Evolutionary conservation across 2,329 filamentous ascomycete genomes (phyloP), one percentile per base, ranked within the genome.

Genomic region (Ampelomyces quisqualis): DNA sequence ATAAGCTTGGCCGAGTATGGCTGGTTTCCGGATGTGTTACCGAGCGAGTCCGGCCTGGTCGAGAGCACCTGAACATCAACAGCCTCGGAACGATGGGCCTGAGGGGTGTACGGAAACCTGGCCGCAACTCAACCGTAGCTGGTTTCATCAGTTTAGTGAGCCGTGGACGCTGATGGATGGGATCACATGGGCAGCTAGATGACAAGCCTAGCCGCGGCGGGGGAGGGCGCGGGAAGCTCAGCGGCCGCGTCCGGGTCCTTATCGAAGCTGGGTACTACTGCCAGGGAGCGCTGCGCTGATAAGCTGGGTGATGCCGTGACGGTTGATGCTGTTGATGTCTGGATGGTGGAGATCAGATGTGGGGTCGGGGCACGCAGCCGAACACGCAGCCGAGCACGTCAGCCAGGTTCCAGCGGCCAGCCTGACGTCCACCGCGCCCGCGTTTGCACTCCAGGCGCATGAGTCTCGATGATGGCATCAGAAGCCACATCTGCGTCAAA

Each of bases 1-100:
- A 65, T 78, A n/a, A 68, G 76, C 49, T 65, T 77, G 23, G 48
- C 46, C 6, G 58, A 48, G 17, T 77, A 72, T 49, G 75, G 75
- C 32, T 78, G 75, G 75, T 77, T 77, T 64, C 77, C 77, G 3
- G 64, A 68, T 13, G 51, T 65, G 24, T 63, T 80, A 26, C 75
- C 76, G 6, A 76, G 73, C 58, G 75, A 77, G 41, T 68, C 57
- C 43, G 65, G 50, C 10, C 45, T 60, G 32, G 51, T 62, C 11
- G 63, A 66, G 47, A 58, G 60, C 43, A 62, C n/a, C n/a, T n/a
- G n/a, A n/a, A n/a, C n/a, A n/a, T n/a, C n/a, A n/a, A n/a, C n/a
- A n/a, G n/a, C n/a, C n/a, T n/a, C n/a, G n/a, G n/a, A n/a, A n/a
- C n/a, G n/a, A n/a, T n/a, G n/a, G n/a, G n/a, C n/a, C n/a, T n/a